Conservation (phyloP, 495 filamentous ascomycete genomes). For the Glarea lozoyensis region DNA sequence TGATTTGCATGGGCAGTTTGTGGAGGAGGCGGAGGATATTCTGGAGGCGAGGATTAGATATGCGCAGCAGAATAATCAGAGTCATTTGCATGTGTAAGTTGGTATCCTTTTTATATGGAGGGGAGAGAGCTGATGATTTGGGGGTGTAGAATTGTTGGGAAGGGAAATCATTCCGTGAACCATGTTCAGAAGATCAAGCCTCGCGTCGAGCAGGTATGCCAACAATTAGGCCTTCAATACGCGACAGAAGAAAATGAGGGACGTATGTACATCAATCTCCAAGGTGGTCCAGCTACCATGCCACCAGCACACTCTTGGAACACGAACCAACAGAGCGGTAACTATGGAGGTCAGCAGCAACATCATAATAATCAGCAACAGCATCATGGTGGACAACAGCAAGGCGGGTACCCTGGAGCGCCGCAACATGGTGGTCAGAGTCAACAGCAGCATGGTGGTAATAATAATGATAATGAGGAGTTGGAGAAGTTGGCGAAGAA, state of each 20-base stretch:
- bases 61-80: constrained; percentile 60
- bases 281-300: constrained; percentile 35
- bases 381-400: constrained; percentile 18
- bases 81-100: constrained; percentile 62
- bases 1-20: constrained; percentile 88
- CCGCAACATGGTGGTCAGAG: constrained; percentile 8
- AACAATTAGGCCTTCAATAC: constrained; percentile 72
- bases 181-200: constrained; percentile 90
- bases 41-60: constrained; percentile 72
- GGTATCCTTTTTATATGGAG: neutral
- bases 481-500: constrained; percentile 56
- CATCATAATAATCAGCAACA: neutral
- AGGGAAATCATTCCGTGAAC: constrained; percentile 74
- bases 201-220: constrained; percentile 75
- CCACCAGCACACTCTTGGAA: constrained; percentile 19
- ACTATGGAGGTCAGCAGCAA: constrained; percentile 17
- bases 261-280: constrained; percentile 65
- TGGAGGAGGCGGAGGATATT: constrained; percentile 88
- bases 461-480: constrained; percentile 46
- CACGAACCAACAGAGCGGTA: constrained; percentile 2
- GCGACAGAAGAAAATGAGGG: constrained; percentile 81
- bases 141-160: constrained; percentile 70
- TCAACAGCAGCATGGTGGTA: constrained; percentile 21
- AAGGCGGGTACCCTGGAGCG: constrained; percentile 1
- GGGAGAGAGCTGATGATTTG: neutral